These are phyloP conservation scores for Stemphylium vesicarium DNA, from an alignment of 2,329 filamentous ascomycete genomes.

Conservation along the genomic window DNA sequence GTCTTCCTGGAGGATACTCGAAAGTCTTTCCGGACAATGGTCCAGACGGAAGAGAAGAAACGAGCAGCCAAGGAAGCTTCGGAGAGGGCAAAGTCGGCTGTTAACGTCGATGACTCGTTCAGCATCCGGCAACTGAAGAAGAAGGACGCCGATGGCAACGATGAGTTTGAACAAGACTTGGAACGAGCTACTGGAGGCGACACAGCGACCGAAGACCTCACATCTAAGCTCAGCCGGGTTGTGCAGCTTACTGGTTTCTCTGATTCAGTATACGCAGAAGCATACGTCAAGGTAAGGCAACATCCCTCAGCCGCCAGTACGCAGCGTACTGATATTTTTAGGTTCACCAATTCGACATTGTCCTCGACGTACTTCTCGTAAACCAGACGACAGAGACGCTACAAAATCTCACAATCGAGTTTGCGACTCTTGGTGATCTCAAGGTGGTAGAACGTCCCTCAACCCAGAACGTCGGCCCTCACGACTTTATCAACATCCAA, in stretches of 20 bases:
- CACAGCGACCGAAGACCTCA: conserved; percentile 79
- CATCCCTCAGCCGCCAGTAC: no score
- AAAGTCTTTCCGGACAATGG: conserved; percentile 96
- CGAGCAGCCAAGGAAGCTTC: conserved; percentile 91
- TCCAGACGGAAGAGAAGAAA: conserved; percentile 97
- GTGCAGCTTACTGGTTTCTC: conserved; percentile 98
- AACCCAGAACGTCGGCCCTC: conserved; percentile 91
- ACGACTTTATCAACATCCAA: conserved; percentile 98
- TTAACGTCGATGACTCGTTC: conserved; percentile 95
- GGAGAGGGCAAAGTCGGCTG: conserved; percentile 89
- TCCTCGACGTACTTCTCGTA: conserved; percentile 92
- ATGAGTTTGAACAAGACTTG: conserved; percentile 87
- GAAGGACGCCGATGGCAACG: conserved; percentile 78
- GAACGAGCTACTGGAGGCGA: conserved; percentile 95
- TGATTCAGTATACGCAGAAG: conserved; percentile 97
- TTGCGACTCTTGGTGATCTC: conserved; percentile 95
- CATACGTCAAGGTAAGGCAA: conserved; percentile 80
- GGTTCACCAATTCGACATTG: conserved; percentile 96
- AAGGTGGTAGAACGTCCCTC: conserved; percentile 97
- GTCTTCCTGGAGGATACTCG: conserved; percentile 95
- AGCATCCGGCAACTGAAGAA: conserved; percentile 91
- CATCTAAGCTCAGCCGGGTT: conserved; percentile 92
- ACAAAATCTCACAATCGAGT: conserved; percentile 96
- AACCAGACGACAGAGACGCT: conserved; percentile 97
- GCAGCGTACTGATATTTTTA: conserved; percentile 20